phyloP scores from a whole-genome alignment of 306 rosid genomes.

The Myrica gale region DNA sequence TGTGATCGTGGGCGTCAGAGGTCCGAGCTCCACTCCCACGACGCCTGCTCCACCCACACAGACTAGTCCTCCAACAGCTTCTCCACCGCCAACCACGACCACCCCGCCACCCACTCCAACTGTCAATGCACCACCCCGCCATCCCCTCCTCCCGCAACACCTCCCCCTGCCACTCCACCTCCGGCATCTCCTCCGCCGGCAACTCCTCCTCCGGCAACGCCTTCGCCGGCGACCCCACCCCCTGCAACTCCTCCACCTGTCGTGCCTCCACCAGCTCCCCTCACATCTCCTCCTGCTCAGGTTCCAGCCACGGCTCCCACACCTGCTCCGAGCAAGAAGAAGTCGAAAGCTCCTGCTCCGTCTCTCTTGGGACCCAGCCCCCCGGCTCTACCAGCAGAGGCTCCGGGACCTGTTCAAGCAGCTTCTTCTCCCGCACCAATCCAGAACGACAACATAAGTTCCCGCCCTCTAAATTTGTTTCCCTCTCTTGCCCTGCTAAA shows the following conservation, averaged over 20 bases:
- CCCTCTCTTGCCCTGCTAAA: neutral
- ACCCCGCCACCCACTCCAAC: conserved; percentile 21
- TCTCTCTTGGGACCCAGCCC: conserved; percentile 43
- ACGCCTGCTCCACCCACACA: conserved; percentile 36
- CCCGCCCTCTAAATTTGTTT: neutral
- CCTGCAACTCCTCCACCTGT: conserved; percentile 39
- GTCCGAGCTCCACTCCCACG: conserved; percentile 45
- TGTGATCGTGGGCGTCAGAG: conserved; percentile 49
- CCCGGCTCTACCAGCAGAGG: conserved; percentile 42
- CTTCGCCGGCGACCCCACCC: conserved; percentile 35
- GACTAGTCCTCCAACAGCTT: conserved; percentile 31
- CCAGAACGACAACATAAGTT: conserved; percentile 43
- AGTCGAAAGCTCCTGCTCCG: conserved; percentile 46
- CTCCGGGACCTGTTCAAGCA: conserved; percentile 59
- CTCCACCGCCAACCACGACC: conserved; percentile 27
- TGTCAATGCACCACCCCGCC: conserved; percentile 2
- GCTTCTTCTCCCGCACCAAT: conserved; percentile 43
- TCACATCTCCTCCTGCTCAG: conserved; percentile 45
- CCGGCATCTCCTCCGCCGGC: conserved; percentile 48
- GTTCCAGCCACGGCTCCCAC: conserved; percentile 43
- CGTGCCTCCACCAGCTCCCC: conserved; percentile 42
- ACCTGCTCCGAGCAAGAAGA: conserved; percentile 51
- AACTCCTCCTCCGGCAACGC: conserved; percentile 55
- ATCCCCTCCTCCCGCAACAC: too few relatives aligned
- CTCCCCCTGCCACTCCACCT: too few relatives aligned